These are phyloP conservation scores for Russula ochroleuca DNA, from an alignment of 768 basidiomycete genomes.

Conservation along the genomic window DNA sequence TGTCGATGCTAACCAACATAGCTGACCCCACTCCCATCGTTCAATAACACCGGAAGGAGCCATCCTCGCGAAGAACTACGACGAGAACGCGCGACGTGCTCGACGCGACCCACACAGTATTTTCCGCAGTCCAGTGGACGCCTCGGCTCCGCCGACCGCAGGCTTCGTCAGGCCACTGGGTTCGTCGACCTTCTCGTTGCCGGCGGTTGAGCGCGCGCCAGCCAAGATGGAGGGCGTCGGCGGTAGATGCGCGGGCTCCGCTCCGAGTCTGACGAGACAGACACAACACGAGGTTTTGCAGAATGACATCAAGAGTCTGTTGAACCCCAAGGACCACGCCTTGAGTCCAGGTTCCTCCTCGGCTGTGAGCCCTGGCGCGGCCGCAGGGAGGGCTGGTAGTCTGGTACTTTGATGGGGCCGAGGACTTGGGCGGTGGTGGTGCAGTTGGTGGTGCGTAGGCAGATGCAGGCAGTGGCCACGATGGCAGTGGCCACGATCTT, in stretches of 20 bases:
- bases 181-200: conserved; percentile 77
- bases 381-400: conserved; percentile 14
- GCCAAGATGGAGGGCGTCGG: no score
- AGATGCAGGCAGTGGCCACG: conserved; percentile 2
- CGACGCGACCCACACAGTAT: conserved; percentile 85
- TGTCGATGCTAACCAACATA: conserved; percentile 30
- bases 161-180: conserved; percentile 94
- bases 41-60: conserved; percentile 81
- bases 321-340: conserved; percentile 62
- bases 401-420: conserved; percentile 8
- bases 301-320: conserved; percentile 80
- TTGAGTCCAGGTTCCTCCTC: conserved; percentile 34
- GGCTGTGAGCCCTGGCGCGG: conserved; percentile 34
- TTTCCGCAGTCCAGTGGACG: conserved; percentile 73
- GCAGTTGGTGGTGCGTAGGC: not conserved
- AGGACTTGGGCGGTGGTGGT: conserved; percentile 4
- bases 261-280: conserved; percentile 48
- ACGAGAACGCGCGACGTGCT: conserved; percentile 83
- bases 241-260: conserved; percentile 32
- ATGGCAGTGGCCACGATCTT: not conserved
- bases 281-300: conserved; percentile 79
- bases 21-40: conserved; percentile 63
- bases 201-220: no score
- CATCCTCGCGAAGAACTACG: conserved; percentile 88
- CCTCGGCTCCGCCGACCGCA: conserved; percentile 47